Base-by-base conservation (phyloP, 495 filamentous ascomycete species). In the Tuber umbilicatum region DNA sequence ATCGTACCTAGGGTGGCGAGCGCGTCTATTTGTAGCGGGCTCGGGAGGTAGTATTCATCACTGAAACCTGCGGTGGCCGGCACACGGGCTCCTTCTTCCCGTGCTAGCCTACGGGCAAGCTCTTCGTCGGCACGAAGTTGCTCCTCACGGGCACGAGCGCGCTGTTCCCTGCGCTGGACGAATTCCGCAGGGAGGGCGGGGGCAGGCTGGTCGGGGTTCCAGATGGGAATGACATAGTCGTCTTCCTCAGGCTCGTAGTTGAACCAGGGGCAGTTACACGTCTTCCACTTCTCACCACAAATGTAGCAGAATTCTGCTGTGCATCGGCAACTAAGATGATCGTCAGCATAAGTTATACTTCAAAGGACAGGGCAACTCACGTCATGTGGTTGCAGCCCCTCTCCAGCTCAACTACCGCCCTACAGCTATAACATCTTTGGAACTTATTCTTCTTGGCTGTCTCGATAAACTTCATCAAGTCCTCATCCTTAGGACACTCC, bases 381-480 rank as follows among this genome's bases (percentile, higher is more conserved):
- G 89, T 93, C 89, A 94, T 94, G 80, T 94, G 93, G 83, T 93
- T 93, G 82, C 91, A 93, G 70, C 92, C 92, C 80, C 92, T 89
- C 78, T 90, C 90, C 70, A 93, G 83, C 82, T 95, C 91, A n/a
- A 94, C 91, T 83, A 90, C 88, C 27, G 89, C 86, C 73, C 86
- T 89, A 84, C 93, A 95, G 76, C 86, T 90, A 83, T 89, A 90
- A 79, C 93, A 96, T 41, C 89, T 86, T 80, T 93, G 90, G 89
- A 91, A 93, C 37, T 91, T 91, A 75, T 91, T 88, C 71, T 91
- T 84, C 76, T 90, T 89, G 47, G 91, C 91, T 55, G 89, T 86
- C 77, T 91, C 88, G 31, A 91, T 84, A 74, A 93, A 87, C 71
- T 86, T 86, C 71, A 87, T 86, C 23, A 89, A 88, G 73, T 90